Percentiles rank a stretch among this genome's conserved stretches.
Evolutionary conservation across 2,329 filamentous ascomycete species (phyloP).

Genomic region (Hymenoscyphus scutula): DNA sequence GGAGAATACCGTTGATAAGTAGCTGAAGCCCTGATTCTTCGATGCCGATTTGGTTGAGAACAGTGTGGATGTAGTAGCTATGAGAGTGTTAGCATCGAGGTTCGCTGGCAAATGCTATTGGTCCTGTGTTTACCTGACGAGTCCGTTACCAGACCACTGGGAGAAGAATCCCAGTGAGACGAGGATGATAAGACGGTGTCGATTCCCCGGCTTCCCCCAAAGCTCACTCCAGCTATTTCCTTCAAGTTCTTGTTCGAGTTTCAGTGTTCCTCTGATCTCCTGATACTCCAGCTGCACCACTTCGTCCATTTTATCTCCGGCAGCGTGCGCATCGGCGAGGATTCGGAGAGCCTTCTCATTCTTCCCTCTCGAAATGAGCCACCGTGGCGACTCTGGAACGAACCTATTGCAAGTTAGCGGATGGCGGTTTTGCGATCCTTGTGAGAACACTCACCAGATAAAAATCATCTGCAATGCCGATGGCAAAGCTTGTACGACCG

Average conservation of each 20-base stretch:
- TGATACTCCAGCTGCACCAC: slow-evolving; percentile 42
- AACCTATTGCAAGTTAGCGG: slow-evolving; percentile 28
- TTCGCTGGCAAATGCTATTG: not conserved
- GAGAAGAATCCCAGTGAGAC: slow-evolving; percentile 54
- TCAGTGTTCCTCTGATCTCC: slow-evolving; percentile 45
- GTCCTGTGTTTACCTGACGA: slow-evolving; percentile 35
- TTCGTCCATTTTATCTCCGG: slow-evolving; percentile 39
- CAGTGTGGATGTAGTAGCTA: slow-evolving; percentile 37
- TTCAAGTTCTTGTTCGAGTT: slow-evolving; percentile 46
- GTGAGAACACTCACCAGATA: slow-evolving; percentile 25
- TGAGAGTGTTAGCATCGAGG: slow-evolving; percentile 15
- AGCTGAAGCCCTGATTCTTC: slow-evolving; percentile 37
- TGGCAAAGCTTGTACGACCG: slow-evolving; percentile 34
- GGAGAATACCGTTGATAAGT: slow-evolving; percentile 38
- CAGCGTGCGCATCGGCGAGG: slow-evolving; percentile 47
- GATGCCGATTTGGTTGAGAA: slow-evolving; percentile 41
- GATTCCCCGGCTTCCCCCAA: slow-evolving; percentile 52
- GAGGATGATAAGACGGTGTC: slow-evolving; percentile 52
- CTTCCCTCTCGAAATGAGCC: slow-evolving; percentile 45
- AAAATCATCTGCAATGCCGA: slow-evolving; percentile 30
- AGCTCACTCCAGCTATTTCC: slow-evolving; percentile 46
- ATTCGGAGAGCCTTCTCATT: slow-evolving; percentile 49
- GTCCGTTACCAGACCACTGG: slow-evolving; percentile 56
- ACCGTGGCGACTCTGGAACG: slow-evolving; percentile 42
- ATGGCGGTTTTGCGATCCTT: slow-evolving; percentile 15